Evolutionary conservation across 1,139 yeast genomes (phyloP).

Genomic region (Scheffersomyces titani): DNA sequence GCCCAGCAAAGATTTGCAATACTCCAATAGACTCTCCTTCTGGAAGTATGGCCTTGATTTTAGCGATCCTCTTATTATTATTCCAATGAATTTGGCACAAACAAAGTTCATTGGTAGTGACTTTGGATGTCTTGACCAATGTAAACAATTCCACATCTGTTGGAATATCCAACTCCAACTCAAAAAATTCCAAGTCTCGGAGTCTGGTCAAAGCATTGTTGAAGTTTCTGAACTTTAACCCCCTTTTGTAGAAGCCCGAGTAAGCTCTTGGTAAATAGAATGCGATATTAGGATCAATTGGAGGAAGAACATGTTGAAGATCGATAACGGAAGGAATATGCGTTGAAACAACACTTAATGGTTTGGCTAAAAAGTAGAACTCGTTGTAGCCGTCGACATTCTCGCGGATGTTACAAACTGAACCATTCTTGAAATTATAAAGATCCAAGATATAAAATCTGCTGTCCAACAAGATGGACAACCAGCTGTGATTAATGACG

Average conservation of each 20-base stretch:
- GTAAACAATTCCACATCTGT: constrained; percentile 64
- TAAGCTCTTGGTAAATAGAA: constrained; percentile 81
- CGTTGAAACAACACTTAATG: constrained; percentile 73
- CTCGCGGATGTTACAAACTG: constrained; percentile 36
- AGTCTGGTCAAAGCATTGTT: constrained; percentile 77
- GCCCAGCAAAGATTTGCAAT: constrained; percentile 73
- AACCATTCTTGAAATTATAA: constrained; percentile 36
- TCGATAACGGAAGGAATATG: constrained; percentile 81
- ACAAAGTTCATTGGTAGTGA: constrained; percentile 55
- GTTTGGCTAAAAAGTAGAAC: constrained; percentile 77
- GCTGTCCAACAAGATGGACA: constrained; percentile 70
- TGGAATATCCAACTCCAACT: constrained; percentile 74
- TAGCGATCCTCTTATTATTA: constrained; percentile 63
- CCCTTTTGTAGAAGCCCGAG: constrained; percentile 71
- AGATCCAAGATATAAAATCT: constrained; percentile 79
- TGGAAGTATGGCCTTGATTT: constrained; percentile 81
- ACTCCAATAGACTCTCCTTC: constrained; percentile 67
- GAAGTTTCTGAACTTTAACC: constrained; percentile 62
- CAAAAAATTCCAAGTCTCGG: constrained; percentile 75
- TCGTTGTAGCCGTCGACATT: constrained; percentile 35
- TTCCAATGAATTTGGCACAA: constrained; percentile 78
- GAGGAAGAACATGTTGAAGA: constrained; percentile 85
- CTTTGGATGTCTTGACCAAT: constrained; percentile 52
- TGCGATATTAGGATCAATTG: constrained; percentile 76
- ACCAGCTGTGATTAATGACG: constrained; percentile 85